Base-by-base conservation (phyloP, 2,329 filamentous ascomycete species). In the Fusarium circinatum region DNA sequence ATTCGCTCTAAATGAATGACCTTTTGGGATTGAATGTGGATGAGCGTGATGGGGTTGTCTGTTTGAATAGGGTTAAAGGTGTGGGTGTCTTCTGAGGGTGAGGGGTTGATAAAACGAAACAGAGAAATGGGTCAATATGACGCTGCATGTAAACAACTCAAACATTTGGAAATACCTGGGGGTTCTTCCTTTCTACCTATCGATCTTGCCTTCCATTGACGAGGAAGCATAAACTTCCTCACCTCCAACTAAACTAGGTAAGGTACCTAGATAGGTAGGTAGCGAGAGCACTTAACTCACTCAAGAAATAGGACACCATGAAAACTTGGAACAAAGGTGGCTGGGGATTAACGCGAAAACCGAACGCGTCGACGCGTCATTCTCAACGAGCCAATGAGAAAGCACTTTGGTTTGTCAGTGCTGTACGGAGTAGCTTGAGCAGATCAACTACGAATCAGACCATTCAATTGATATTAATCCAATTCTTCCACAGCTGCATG, bases 81-180 rank as follows among this genome's bases (percentile, higher is more conserved):
- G 62, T 66, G 62, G 41, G 52, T 52, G 62, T 60, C 41, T 14
- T 58, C 24, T 32, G 38, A 45, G 36, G n/a, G 44, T 70, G 70
- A 70, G 69, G 65, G 60, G 65, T 55, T 66, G 36, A 55, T 62
- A 65, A 52, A 56, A 48, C 45, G 67, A 70, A 62, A 70, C 56
- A 52, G 52, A 41, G 48, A 44, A 68, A 68, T 52, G 71, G 52
- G 57, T 73, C 68, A 74, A 65, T 39, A 74, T 74, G 71, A 74
- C 71, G 71, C 73, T 65, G 61, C 28, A 52, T 61, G 66, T 61
- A 73, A 71, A 67, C 70, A 73, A 64, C 57, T 54, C 67, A 65
- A 70, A 51, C 64, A 38, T 55, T 34, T n/a, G 15, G 14, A 52
- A 45, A 26, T 36, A 26, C 30, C 6, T 36, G 30, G 49, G 42